Base-by-base conservation (phyloP, 805 yeast species). In the Metschnikowia dekortorum region DNA sequence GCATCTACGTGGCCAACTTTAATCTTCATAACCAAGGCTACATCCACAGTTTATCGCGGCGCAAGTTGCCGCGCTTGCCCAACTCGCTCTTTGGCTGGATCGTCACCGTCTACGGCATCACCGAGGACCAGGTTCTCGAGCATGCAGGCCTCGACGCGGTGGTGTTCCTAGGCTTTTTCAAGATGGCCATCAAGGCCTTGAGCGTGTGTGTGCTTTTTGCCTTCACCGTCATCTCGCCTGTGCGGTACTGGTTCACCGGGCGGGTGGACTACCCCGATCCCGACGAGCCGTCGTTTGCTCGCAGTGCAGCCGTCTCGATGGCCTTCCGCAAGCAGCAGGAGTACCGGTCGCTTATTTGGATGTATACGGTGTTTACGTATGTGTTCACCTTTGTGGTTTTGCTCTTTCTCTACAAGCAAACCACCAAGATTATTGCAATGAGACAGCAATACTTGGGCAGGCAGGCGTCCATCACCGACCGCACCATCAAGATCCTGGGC, bases 121-220 rank as follows among this genome's bases (percentile, higher is more conserved):
- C 77, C 28, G 98, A 92, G 58, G 75, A 79, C 13, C 90, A 89
- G 51, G 79, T 94, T 2, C 74, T 92, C 46, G 92, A 89, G 53
- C 85, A 84, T 61, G 96, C 97, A 2, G 99, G 99, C 0, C 69
- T 92, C 40, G 99, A 92, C 69, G 97, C 97, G 0, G 90, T 80
- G 68, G 98, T 94, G 44, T 92, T 88, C 61, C 69, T 92, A 32
- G 90, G 90, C 3, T 91, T 92, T 64, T 94, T 94, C 78, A 85
- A 87, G 53, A 88, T 90, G 87, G 80, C 94, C 53, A 87, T 91
- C 44, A 81, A 82, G 63, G 71, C 88, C 8, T 67, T 92, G 26
- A 67, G 80, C 2, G 68, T 80, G 1, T 84, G 90, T 61, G 78
- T 88, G 43, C 51, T 87, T 2, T 81, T 88, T 59, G 90, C 96